Percentiles rank a stretch among this genome's conserved stretches.
These are phyloP conservation scores for Pelargonium australe DNA, from an alignment of 441 rosid genomes.

Conservation along the genomic window DNA sequence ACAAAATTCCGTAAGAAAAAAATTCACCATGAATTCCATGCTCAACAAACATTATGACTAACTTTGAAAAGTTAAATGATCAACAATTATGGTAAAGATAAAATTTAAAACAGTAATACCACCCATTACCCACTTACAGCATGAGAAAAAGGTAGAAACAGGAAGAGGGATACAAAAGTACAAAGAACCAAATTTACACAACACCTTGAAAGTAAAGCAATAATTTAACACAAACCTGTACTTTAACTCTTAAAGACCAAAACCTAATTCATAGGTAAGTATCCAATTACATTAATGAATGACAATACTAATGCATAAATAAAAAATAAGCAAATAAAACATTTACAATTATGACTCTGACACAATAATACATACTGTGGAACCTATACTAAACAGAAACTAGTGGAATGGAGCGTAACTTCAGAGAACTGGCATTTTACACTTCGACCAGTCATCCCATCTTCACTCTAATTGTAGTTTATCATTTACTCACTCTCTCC, in stretches of 20 bases:
- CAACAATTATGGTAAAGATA: neutral
- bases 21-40: no score
- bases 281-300: neutral
- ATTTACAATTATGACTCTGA: neutral
- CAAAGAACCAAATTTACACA: neutral
- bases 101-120: neutral
- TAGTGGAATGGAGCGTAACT: neutral
- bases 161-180: neutral
- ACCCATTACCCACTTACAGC: neutral
- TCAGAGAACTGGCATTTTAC: neutral
- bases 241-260: neutral
- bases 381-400: neutral
- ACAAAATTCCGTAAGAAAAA: no score
- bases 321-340: neutral
- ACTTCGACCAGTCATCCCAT: neutral
- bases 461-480: no score
- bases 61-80: no score
- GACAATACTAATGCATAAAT: neutral
- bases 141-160: neutral
- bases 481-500: no score
- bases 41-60: no score
- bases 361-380: neutral
- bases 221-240: neutral
- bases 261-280: neutral
- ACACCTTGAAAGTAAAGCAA: neutral